Conservation (phyloP, 345 rosid genomes). For the Camelina hispida region DNA sequence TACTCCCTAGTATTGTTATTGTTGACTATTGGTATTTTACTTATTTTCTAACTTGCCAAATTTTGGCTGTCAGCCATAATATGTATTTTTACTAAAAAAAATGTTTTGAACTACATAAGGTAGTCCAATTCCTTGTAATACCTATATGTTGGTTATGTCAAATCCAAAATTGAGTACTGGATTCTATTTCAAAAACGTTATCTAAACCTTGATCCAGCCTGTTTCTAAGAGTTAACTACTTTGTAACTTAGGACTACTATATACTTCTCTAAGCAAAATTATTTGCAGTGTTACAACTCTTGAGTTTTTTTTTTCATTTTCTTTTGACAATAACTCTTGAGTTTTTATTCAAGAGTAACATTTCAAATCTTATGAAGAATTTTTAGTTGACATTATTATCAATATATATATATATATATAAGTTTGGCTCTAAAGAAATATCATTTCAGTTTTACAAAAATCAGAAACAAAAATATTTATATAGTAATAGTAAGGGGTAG, state of each 20-base stretch:
- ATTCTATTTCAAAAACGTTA: neutral
- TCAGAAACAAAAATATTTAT: neutral
- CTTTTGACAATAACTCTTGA: too few species aligned
- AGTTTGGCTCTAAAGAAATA: neutral
- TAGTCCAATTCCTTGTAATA: neutral
- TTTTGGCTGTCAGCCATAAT: neutral
- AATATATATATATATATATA: neutral
- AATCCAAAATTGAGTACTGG: neutral
- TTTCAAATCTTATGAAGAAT: neutral
- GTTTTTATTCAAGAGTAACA: neutral
- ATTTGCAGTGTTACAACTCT: neutral
- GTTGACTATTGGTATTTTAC: neutral
- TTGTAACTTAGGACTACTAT: neutral
- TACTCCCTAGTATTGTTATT: neutral
- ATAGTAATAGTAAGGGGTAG: slow-evolving; percentile 19
- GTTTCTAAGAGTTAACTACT: neutral
- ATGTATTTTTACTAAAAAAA: neutral
- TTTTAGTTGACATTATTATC: slow-evolving; percentile 6
- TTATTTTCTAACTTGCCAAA: neutral
- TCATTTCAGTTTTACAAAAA: neutral
- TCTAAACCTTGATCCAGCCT: neutral
- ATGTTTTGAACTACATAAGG: neutral
- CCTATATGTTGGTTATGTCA: neutral
- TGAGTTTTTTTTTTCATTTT: neutral
- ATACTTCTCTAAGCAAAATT: neutral